A percentile compares a stretch with the other conserved stretches of the same genome.
Evolutionary conservation across 2,329 filamentous ascomycete genomes (phyloP).

Genomic region (Diaporthe vaccinii): DNA sequence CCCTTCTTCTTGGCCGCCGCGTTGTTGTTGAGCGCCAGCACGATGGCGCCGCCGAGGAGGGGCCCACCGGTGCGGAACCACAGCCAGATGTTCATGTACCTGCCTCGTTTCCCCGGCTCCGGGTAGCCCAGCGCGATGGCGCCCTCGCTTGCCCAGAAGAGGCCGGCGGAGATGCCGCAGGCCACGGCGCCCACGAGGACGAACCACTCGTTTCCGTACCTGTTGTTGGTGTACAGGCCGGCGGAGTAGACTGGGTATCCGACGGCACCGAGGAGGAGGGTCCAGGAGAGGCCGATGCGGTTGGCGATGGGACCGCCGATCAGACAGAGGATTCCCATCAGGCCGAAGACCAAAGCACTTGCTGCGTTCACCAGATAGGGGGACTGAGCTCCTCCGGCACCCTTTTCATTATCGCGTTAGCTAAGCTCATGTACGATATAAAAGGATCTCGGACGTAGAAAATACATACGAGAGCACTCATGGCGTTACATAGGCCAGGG

Average conservation of each 20-base stretch:
- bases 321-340: slow-evolving; percentile 32
- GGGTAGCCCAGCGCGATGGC: slow-evolving; percentile 76
- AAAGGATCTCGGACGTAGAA: fast-evolving
- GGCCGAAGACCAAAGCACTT: slow-evolving; percentile 35
- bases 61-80: slow-evolving; percentile 56
- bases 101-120: slow-evolving; percentile 70
- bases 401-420: background rate
- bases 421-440: background rate
- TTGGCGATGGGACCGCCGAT: slow-evolving; percentile 34
- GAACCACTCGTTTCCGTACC: slow-evolving; percentile 73
- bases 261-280: slow-evolving; percentile 28
- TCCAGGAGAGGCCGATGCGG: slow-evolving; percentile 30
- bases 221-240: slow-evolving; percentile 75
- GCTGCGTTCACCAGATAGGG: slow-evolving; percentile 33
- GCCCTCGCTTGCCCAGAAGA: slow-evolving; percentile 78
- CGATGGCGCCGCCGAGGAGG: slow-evolving; percentile 65
- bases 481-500: slow-evolving; percentile 25
- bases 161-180: slow-evolving; percentile 73
- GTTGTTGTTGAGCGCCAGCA: slow-evolving; percentile 60
- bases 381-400: slow-evolving; percentile 7
- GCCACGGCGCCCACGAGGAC: slow-evolving; percentile 72
- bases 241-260: slow-evolving; percentile 73
- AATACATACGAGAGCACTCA: slow-evolving; percentile 5
- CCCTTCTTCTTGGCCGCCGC: slow-evolving; percentile 50
- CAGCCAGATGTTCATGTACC: slow-evolving; percentile 67